phyloP scores from a whole-genome alignment of 1,284 basidiomycete species.

The Afroboletus lepidellus region DNA sequence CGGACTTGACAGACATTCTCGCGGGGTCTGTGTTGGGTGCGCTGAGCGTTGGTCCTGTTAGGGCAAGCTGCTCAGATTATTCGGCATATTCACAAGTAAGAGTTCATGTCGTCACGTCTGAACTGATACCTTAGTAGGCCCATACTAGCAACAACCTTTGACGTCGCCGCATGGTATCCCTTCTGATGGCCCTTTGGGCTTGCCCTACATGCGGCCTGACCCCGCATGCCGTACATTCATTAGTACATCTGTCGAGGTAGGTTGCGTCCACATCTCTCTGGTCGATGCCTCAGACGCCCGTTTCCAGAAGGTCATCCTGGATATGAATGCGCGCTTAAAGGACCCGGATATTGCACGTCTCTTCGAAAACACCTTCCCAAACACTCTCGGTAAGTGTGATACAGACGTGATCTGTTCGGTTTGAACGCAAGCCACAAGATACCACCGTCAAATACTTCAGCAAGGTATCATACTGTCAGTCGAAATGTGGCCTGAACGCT shows the following conservation, averaged over 20 bases:
- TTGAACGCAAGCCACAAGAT: conserved; percentile 40
- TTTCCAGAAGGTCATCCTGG: conserved; percentile 58
- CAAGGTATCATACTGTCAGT: conserved; percentile 39
- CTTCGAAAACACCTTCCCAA: conserved; percentile 78
- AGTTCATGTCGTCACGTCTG: neutral
- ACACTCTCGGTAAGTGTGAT: conserved; percentile 58
- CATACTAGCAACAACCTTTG: neutral
- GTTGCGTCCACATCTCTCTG: conserved; percentile 4
- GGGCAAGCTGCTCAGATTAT: conserved; percentile 59
- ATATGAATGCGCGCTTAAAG: conserved; percentile 68
- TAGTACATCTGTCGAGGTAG: conserved; percentile 68
- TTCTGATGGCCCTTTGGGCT: conserved; percentile 57
- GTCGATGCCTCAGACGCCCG: neutral
- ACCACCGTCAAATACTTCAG: conserved; percentile 75
- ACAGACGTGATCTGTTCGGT: neutral
- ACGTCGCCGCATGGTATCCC: conserved; percentile 58
- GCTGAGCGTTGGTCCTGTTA: conserved; percentile 25
- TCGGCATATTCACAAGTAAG: conserved; percentile 59
- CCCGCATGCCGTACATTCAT: conserved; percentile 71
- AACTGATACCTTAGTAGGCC: conserved; percentile 1
- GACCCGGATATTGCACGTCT: conserved; percentile 72
- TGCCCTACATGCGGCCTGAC: conserved; percentile 70
- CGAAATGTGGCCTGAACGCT: neutral
- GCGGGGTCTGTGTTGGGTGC: conserved; percentile 26
- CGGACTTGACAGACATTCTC: conserved; percentile 11